A percentile compares a stretch with the other conserved stretches of the same genome.
phyloP scores from a whole-genome alignment of 1,139 yeast genomes.

The Lodderomyces orthopsilosis region DNA sequence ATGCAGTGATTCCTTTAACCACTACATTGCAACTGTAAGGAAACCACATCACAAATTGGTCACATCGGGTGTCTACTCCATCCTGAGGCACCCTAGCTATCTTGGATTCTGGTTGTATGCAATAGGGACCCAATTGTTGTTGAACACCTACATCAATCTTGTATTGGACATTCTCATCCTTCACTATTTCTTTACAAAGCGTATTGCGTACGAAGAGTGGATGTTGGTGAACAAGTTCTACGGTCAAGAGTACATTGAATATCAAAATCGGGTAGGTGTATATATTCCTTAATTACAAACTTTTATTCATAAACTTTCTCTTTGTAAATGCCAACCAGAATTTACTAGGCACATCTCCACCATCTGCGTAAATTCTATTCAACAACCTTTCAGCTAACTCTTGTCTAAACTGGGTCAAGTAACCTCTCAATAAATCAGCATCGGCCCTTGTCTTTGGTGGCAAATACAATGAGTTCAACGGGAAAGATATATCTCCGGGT shows the following conservation, averaged over 20 bases:
- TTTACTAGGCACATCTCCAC: slow-evolving; percentile 57
- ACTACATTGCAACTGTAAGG: slow-evolving; percentile 20
- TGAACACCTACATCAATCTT: slow-evolving; percentile 25
- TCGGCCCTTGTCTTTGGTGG: slow-evolving; percentile 76
- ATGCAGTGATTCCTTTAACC: slow-evolving; percentile 39
- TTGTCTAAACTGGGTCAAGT: slow-evolving; percentile 90
- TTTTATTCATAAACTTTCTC: slow-evolving; percentile 92
- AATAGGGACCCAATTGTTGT: slow-evolving; percentile 31
- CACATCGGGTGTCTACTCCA: slow-evolving; percentile 31
- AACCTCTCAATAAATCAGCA: slow-evolving; percentile 73
- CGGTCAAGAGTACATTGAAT: slow-evolving; percentile 28
- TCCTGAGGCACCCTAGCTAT: slow-evolving; percentile 41
- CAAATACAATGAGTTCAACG: slow-evolving; percentile 77
- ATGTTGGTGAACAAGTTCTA: slow-evolving; percentile 26
- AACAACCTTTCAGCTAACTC: slow-evolving; percentile 83
- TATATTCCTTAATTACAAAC: slow-evolving; percentile 43
- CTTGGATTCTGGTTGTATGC: slow-evolving; percentile 41
- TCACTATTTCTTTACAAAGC: slow-evolving; percentile 27
- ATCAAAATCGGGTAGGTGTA: slow-evolving; percentile 24
- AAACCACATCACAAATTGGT: slow-evolving; percentile 19
- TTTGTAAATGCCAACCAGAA: slow-evolving; percentile 95
- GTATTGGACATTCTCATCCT: slow-evolving; percentile 20
- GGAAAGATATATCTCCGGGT: slow-evolving; percentile 96
- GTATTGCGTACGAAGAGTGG: slow-evolving; percentile 40
- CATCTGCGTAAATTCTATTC: slow-evolving; percentile 64